phyloP scores from a whole-genome alignment of 768 basidiomycete species.

The Tephrocybe sp. region DNA sequence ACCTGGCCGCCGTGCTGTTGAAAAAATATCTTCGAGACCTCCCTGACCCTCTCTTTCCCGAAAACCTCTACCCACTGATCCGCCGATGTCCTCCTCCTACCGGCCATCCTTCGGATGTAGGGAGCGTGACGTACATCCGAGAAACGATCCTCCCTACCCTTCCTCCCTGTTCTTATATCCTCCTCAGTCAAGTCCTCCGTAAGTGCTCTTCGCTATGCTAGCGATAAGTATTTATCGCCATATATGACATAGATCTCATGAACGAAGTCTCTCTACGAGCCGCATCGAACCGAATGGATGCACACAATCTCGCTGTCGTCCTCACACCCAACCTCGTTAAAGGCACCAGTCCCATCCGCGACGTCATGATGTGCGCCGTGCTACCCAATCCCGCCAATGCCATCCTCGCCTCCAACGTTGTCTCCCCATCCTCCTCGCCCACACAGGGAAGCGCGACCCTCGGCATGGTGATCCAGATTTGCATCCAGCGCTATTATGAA shows the following conservation, averaged over 20 bases:
- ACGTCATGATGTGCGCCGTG: slow-evolving; percentile 74
- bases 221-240: too few relatives aligned
- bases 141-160: slow-evolving; percentile 67
- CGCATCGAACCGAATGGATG: slow-evolving; percentile 75
- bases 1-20: slow-evolving; percentile 81
- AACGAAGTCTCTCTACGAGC: slow-evolving; percentile 77
- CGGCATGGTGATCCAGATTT: slow-evolving; percentile 70
- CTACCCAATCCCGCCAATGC: slow-evolving; percentile 42
- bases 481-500: slow-evolving; percentile 83
- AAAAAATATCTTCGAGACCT: slow-evolving; percentile 86
- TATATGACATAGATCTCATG: slow-evolving; percentile 59
- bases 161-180: slow-evolving; percentile 69
- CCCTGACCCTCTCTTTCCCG: slow-evolving; percentile 77
- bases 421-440: slow-evolving; percentile 19
- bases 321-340: slow-evolving; percentile 79
- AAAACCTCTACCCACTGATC: slow-evolving; percentile 63
- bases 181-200: slow-evolving; percentile 72
- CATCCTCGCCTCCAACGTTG: slow-evolving; percentile 27
- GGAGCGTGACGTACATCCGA: slow-evolving; percentile 63
- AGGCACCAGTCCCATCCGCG: slow-evolving; percentile 63
- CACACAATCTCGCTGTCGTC: slow-evolving; percentile 79
- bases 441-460: slow-evolving; percentile 66
- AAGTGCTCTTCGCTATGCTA: slow-evolving; percentile 22
- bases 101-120: slow-evolving; percentile 53
- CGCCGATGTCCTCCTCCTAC: slow-evolving; percentile 65